These are phyloP conservation scores for Didymellaceae sp. DNA, from an alignment of 2,329 filamentous ascomycete genomes.

Conservation along the genomic window DNA sequence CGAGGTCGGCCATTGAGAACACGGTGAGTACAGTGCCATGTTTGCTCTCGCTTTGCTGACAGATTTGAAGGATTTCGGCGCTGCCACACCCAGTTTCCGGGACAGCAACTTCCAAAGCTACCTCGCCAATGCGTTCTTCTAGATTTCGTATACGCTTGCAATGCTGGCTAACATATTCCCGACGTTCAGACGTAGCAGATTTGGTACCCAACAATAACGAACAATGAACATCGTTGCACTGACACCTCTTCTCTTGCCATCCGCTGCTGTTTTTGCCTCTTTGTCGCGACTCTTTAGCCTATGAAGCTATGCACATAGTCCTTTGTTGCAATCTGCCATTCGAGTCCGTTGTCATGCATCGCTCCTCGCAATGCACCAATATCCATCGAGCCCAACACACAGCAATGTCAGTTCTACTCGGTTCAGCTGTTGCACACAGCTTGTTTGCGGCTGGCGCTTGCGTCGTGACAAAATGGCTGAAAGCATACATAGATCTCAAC, in stretches of 20 bases:
- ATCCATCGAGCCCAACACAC: no score
- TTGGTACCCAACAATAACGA: not conserved
- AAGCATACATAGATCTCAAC: no score
- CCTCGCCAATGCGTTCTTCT: slow-evolving; percentile 40
- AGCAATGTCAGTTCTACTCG: no score
- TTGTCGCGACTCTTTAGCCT: no score
- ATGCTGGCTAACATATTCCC: not conserved
- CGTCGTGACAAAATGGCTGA: no score
- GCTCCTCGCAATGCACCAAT: no score
- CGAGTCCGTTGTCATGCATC: no score
- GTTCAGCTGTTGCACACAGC: no score
- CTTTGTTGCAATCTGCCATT: no score
- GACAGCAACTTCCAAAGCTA: slow-evolving; percentile 56
- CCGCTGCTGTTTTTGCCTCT: no score
- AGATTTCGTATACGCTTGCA: not conserved
- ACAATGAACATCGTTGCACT: not conserved
- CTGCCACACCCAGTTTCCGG: slow-evolving; percentile 57
- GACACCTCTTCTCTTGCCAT: not conserved
- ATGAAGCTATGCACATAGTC: no score
- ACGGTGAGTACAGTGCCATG: slow-evolving; percentile 35
- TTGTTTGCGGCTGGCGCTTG: no score
- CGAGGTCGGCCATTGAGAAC: slow-evolving; percentile 51
- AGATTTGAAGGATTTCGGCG: slow-evolving; percentile 48
- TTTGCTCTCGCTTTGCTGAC: not conserved
- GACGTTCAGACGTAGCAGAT: not conserved